These are phyloP conservation scores for Ascodesmis nigricans DNA, from an alignment of 495 filamentous ascomycete genomes.

Conservation along the genomic window DNA sequence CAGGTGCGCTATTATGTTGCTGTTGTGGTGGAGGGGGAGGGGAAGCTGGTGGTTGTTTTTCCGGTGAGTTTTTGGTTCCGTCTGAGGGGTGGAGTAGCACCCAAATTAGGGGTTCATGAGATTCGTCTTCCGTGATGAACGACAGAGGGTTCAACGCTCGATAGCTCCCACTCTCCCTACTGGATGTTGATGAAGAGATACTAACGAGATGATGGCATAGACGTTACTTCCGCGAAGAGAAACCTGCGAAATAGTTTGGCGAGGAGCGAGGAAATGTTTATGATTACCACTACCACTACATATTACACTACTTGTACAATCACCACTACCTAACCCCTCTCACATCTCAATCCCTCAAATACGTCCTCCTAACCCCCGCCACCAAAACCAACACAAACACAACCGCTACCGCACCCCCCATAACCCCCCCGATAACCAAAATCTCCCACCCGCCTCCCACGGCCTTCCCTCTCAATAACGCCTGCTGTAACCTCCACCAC, in stretches of 20 bases:
- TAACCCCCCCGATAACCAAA: too few species aligned
- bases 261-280: constrained; percentile 13
- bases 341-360: too few species aligned
- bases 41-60: constrained; percentile 78
- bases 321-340: too few species aligned
- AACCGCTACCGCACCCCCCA: too few species aligned
- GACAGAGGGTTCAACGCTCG: too few species aligned
- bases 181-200: constrained; percentile 29
- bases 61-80: constrained; percentile 63
- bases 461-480: constrained; percentile 40
- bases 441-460: constrained; percentile 49
- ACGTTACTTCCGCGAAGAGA: constrained; percentile 14
- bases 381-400: too few species aligned
- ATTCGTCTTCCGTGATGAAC: too few species aligned
- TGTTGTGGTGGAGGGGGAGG: constrained; percentile 79
- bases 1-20: constrained; percentile 76
- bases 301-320: too few species aligned
- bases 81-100: constrained; percentile 58
- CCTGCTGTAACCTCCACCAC: constrained; percentile 49
- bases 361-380: too few species aligned
- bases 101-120: too few species aligned
- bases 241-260: constrained; percentile 15
- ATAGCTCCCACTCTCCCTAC: too few species aligned
- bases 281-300: too few species aligned
- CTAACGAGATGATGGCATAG: constrained; percentile 1